These are phyloP conservation scores for Phytopythium helicoides DNA, from an alignment of 352 stramenopile genomes.

Conservation along the genomic window DNA sequence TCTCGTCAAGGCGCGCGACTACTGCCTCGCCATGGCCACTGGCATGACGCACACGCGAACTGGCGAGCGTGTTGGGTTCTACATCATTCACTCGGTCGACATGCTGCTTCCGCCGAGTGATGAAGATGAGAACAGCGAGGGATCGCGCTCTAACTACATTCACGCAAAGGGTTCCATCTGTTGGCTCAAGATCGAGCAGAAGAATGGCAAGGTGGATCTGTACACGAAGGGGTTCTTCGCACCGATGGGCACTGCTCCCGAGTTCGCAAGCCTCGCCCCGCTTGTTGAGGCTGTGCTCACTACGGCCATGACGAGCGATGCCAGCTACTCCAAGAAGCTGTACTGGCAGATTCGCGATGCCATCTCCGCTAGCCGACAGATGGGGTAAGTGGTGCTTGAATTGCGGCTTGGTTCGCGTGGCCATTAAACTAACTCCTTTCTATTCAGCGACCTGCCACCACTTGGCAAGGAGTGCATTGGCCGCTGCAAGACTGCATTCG, in stretches of 20 bases:
- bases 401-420: not conserved
- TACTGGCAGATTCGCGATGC: constrained; percentile 48
- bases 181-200: constrained; percentile 33
- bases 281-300: constrained; percentile 35
- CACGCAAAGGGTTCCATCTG: constrained; percentile 40
- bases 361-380: constrained; percentile 2
- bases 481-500: constrained; percentile 25
- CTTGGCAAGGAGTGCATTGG: constrained; percentile 21
- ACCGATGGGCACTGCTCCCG: constrained; percentile 23
- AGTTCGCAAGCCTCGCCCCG: constrained; percentile 26
- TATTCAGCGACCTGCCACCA: constrained; percentile 4
- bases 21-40: constrained; percentile 33
- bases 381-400: constrained; percentile 1
- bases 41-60: constrained; percentile 36
- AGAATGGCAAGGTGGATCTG: constrained; percentile 35
- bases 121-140: constrained; percentile 3
- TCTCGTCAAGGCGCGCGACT: constrained; percentile 38
- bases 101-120: constrained; percentile 31
- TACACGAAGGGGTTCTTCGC: constrained; percentile 39
- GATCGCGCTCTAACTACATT: constrained; percentile 18
- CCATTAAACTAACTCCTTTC: not conserved
- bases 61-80: constrained; percentile 51
- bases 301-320: constrained; percentile 31
- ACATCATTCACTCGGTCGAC: constrained; percentile 47
- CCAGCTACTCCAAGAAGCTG: constrained; percentile 38